Evolutionary conservation across 2,329 filamentous ascomycete genomes (phyloP).

Genomic region (Amauroascus niger): DNA sequence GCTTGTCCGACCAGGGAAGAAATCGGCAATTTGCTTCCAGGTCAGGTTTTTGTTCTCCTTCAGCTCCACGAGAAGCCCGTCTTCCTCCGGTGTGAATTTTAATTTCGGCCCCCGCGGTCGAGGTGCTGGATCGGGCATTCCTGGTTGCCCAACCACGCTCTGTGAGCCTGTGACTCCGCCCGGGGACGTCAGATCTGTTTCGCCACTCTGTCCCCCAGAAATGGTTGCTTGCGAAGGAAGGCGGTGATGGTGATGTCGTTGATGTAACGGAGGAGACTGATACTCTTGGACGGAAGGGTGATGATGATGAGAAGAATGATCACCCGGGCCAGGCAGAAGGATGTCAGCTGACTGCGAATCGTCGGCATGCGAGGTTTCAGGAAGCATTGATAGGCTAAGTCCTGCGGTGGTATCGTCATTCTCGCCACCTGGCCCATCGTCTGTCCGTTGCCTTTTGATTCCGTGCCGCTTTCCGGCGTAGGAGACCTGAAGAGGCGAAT

Average conservation of each 20-base stretch:
- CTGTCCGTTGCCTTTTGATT: slow-evolving; percentile 29
- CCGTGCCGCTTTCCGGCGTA: slow-evolving; percentile 24
- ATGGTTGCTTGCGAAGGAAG: slow-evolving; percentile 64
- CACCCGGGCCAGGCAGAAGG: slow-evolving; percentile 28
- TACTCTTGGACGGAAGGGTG: slow-evolving; percentile 26
- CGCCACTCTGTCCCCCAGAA: slow-evolving; percentile 55
- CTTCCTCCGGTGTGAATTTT: slow-evolving; percentile 89
- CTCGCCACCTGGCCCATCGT: slow-evolving; percentile 21
- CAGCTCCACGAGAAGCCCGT: slow-evolving; percentile 74
- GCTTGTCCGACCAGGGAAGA: slow-evolving; percentile 82
- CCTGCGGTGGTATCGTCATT: slow-evolving; percentile 23
- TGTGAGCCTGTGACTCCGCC: slow-evolving; percentile 52
- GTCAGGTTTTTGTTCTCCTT: slow-evolving; percentile 93
- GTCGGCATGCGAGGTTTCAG: slow-evolving; percentile 25
- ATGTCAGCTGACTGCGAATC: slow-evolving; percentile 29
- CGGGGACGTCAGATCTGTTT: slow-evolving; percentile 39
- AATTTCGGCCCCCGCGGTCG: slow-evolving; percentile 78
- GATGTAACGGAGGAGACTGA: slow-evolving; percentile 39
- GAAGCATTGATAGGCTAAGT: slow-evolving; percentile 28
- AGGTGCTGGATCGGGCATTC: slow-evolving; percentile 76
- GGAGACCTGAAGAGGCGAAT: slow-evolving; percentile 27
- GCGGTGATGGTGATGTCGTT: slow-evolving; percentile 67
- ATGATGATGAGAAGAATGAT: slow-evolving; percentile 25
- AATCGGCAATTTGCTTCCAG: slow-evolving; percentile 96
- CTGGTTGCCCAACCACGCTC: slow-evolving; percentile 75